Evolutionary conservation across 2,329 filamentous ascomycete species (phyloP), one percentile per base, ranked within the genome.

Genomic region (Neoarthrinium moseri): DNA sequence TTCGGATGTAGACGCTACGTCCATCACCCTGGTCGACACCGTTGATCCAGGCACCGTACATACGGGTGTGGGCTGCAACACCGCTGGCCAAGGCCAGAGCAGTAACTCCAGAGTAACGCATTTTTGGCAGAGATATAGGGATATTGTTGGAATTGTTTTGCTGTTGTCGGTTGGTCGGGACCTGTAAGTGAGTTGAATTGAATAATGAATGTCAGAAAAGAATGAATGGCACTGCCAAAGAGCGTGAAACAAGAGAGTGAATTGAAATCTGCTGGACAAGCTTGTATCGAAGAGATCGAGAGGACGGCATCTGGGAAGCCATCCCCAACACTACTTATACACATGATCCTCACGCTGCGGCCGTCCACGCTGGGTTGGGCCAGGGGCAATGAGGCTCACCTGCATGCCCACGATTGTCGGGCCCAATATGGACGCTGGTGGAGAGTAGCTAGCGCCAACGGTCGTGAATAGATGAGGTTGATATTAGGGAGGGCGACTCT

Each of bases 11-110:
- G 40, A 51, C 52, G 50, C 58, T 59, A 33, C 63, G 54, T 46
- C 70, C 71, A 49, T 70, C 65, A 43, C 70, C 69, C 52, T 68
- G 66, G 53, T 74, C 70, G 32, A 65, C 56, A 45, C 65, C 72
- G 60, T 77, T 70, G 49, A 77, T 69, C 68, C 67, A 75, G 47
- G 75, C 66, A 39, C 71, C 55, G 56, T 70, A 73, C 53, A 75
- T 70, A 30, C 61, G 66, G 46, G 74, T 63, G 62, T 79, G 76
- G 50, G 68, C 72, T 27, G 69, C 62, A 50, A 63, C 68, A 50
- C 55, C 57, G 60, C 52, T 62, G 60, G 64, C 63, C 52, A 70
- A 53, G 51, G 58, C 57, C 47, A 59, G 51, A 40, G 61, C 48
- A 36, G 58, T 50, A 57, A 64, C 36, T 39, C 37, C 43, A 21